A percentile compares a stretch with the other conserved stretches of the same genome.
Conservation (phyloP, 164 flowering plant species). For the Tetracentron sinense region DNA sequence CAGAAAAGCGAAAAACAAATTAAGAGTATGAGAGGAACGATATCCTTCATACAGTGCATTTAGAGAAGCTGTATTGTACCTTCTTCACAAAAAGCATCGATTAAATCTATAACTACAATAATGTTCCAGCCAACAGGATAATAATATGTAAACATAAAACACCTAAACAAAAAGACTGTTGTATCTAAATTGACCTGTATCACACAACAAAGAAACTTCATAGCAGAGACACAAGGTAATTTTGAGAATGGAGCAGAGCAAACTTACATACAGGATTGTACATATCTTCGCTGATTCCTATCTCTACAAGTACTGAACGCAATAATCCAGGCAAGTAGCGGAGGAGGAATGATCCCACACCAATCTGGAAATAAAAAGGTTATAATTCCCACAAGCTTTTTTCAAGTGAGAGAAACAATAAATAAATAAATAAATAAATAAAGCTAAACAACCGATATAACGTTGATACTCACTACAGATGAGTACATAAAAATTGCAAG, state of each 20-base stretch:
- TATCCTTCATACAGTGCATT: no score
- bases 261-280: constrained; percentile 89
- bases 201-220: background rate
- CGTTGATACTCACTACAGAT: constrained; percentile 48
- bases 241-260: constrained; percentile 7
- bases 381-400: background rate
- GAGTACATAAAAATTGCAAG: constrained; percentile 71
- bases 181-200: no score
- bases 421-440: background rate
- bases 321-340: constrained; percentile 53
- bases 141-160: no score
- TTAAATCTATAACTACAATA: no score
- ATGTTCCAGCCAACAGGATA: no score
- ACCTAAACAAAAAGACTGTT: no score
- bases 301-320: constrained; percentile 45
- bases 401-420: background rate
- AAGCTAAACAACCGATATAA: background rate
- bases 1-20: background rate
- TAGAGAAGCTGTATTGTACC: no score
- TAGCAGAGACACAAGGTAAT: background rate
- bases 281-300: constrained; percentile 82
- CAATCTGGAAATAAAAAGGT: constrained; percentile 48
- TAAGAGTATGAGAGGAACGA: no score
- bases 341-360: constrained; percentile 71
- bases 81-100: no score